A percentile compares a stretch with the other conserved stretches of the same genome.
These are phyloP conservation scores for Coniochaeta prunicola DNA, from an alignment of 2,329 filamentous ascomycete species.

Conservation along the genomic window DNA sequence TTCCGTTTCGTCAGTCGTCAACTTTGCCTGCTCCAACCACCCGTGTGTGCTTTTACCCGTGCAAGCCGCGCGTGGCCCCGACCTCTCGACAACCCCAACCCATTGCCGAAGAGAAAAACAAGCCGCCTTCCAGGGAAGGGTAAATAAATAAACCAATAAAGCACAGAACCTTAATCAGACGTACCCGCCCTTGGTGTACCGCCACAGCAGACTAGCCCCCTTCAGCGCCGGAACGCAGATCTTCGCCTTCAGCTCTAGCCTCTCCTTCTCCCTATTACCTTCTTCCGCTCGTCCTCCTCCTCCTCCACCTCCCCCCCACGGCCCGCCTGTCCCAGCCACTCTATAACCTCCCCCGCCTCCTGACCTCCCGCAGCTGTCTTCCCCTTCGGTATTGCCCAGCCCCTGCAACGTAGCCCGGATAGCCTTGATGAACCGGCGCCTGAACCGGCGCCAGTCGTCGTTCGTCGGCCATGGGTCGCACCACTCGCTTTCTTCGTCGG, in stretches of 20 bases:
- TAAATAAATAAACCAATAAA: not conserved
- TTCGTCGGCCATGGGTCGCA: conserved; percentile 31
- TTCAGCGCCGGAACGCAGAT: conserved; percentile 13
- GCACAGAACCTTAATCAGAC: conserved; percentile 6
- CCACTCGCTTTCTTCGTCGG: conserved; percentile 18
- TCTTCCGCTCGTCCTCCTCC: not conserved
- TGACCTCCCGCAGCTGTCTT: not conserved
- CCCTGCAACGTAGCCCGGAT: conserved; percentile 19
- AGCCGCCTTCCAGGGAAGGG: not conserved
- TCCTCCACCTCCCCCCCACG: not conserved
- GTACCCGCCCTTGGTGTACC: conserved; percentile 16
- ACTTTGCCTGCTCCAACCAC: not conserved
- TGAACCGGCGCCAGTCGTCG: conserved; percentile 30
- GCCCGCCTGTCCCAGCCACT: not conserved
- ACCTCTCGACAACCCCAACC: not conserved
- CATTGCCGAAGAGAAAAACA: not conserved
- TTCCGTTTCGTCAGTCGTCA: conserved; percentile 1
- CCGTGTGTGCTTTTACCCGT: not conserved
- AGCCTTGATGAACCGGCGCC: conserved; percentile 23
- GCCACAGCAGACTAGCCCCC: conserved; percentile 22
- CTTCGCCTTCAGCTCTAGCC: not conserved
- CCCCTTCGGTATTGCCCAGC: conserved; percentile 13
- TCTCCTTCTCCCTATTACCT: not conserved
- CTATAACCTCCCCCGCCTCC: not conserved
- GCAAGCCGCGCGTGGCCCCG: not conserved